Evolutionary conservation across 495 filamentous ascomycete genomes (phyloP).

Genomic region (Penicillium arizonense): DNA sequence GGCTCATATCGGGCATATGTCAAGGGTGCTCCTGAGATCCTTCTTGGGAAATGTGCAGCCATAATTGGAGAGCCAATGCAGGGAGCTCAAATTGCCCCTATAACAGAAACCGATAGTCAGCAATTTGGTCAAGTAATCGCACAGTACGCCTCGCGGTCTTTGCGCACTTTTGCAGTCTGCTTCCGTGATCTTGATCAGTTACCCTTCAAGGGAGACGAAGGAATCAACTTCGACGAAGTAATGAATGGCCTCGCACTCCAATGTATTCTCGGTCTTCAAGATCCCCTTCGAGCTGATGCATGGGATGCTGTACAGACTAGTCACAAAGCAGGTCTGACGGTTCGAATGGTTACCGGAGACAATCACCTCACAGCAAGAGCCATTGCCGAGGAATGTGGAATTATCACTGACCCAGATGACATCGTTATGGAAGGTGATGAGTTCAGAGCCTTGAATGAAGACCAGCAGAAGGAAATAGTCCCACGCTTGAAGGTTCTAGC

Average conservation of each 20-base stretch:
- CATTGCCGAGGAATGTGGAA: conserved; percentile 76
- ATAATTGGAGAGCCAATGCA: neutral
- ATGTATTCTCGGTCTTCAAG: conserved; percentile 54
- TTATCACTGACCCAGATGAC: conserved; percentile 57
- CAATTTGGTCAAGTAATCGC: neutral
- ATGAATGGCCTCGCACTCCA: conserved; percentile 52
- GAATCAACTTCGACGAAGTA: conserved; percentile 46
- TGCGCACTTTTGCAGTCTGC: conserved; percentile 50
- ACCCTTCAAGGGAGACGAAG: conserved; percentile 43
- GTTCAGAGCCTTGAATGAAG: conserved; percentile 65
- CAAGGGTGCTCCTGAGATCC: conserved; percentile 60
- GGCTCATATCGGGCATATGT: conserved; percentile 53
- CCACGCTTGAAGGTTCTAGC: conserved; percentile 71
- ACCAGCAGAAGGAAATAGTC: conserved; percentile 60
- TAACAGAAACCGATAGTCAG: neutral
- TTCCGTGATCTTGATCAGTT: conserved; percentile 53
- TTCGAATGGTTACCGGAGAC: conserved; percentile 79
- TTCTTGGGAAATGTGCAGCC: conserved; percentile 39
- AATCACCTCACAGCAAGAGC: conserved; percentile 70
- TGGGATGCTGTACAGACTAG: conserved; percentile 64
- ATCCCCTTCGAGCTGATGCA: conserved; percentile 61
- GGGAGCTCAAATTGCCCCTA: neutral
- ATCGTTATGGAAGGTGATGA: conserved; percentile 71
- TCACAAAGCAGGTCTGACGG: conserved; percentile 67
- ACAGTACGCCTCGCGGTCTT: conserved; percentile 1